Percentiles rank a stretch among this genome's conserved stretches.
Conservation (phyloP, 2,329 filamentous ascomycete genomes). For the Arthroderma uncinatum region DNA sequence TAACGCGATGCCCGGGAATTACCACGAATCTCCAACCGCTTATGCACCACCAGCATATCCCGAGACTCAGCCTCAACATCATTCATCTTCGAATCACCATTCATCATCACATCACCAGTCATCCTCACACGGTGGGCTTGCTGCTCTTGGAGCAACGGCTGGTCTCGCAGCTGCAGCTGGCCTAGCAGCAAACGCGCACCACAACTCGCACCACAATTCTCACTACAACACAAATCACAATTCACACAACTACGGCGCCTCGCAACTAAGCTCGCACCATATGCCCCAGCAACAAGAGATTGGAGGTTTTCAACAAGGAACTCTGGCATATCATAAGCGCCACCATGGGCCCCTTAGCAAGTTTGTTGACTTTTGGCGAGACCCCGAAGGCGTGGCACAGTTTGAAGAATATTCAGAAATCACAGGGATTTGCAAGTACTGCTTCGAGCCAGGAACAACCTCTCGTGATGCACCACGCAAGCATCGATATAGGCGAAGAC, state of each 20-base stretch:
- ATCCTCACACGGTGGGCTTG: conserved; percentile 34
- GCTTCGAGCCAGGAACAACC: conserved; percentile 50
- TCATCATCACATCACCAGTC: neutral
- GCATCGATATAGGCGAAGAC: conserved; percentile 44
- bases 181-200: conserved; percentile 26
- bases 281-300: neutral
- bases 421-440: conserved; percentile 54
- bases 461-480: conserved; percentile 49
- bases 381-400: conserved; percentile 51
- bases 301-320: conserved; percentile 22
- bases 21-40: conserved; percentile 14
- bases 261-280: no score
- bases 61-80: neutral
- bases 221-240: conserved; percentile 19
- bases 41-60: conserved; percentile 1
- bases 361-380: conserved; percentile 51
- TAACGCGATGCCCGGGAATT: neutral
- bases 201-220: conserved; percentile 20
- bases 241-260: no score
- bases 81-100: no score
- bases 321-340: conserved; percentile 41
- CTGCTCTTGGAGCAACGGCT: conserved; percentile 38
- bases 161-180: conserved; percentile 25
- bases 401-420: conserved; percentile 59
- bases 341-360: conserved; percentile 46